phyloP scores from a whole-genome alignment of 2,329 filamentous ascomycete species.

The Coniochaeta pulveracea region DNA sequence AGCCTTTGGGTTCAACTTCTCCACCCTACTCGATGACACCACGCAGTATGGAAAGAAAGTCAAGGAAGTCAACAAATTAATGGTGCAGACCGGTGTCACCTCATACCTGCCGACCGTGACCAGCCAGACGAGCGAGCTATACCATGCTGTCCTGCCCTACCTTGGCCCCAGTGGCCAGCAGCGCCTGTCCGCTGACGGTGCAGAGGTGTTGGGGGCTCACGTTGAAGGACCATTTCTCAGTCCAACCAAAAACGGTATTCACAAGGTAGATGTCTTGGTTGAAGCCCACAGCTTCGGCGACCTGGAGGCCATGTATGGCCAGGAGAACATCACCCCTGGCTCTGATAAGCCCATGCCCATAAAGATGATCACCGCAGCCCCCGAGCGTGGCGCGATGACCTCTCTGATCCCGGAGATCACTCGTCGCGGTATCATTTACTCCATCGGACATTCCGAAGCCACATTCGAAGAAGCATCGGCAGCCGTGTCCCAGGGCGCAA shows the following conservation, averaged over 20 bases:
- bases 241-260: constrained; percentile 75
- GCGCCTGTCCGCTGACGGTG: constrained; percentile 54
- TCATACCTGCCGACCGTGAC: constrained; percentile 80
- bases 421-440: constrained; percentile 58
- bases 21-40: constrained; percentile 58
- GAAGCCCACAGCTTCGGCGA: constrained; percentile 53
- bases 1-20: constrained; percentile 88
- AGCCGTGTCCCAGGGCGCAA: constrained; percentile 64
- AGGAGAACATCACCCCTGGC: constrained; percentile 45
- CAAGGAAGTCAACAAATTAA: constrained; percentile 54
- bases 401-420: constrained; percentile 56
- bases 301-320: constrained; percentile 61
- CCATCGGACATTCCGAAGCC: constrained; percentile 79
- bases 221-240: constrained; percentile 85
- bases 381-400: constrained; percentile 64
- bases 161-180: constrained; percentile 58
- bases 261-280: constrained; percentile 62
- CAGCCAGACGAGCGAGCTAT: constrained; percentile 70
- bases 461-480: constrained; percentile 70
- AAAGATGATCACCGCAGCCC: constrained; percentile 77
- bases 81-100: constrained; percentile 74
- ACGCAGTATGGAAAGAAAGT: constrained; percentile 63
- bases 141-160: constrained; percentile 67
- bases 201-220: constrained; percentile 82
- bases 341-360: constrained; percentile 34